Conservation (phyloP, 257 asterid genomes). For the Oldenlandia corymbosa region DNA sequence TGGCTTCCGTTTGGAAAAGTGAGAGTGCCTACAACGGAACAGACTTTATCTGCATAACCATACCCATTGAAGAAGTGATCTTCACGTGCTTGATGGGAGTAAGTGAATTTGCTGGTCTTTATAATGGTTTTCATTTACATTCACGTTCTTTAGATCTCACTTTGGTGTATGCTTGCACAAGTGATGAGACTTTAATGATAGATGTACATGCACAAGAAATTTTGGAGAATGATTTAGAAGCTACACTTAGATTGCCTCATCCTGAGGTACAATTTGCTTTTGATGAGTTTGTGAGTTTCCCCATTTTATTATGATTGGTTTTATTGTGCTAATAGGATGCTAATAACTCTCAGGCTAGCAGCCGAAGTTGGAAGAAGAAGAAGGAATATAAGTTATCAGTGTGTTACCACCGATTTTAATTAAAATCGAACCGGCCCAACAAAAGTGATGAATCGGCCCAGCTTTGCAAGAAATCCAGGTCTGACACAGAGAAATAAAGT, state of each 20-base stretch:
- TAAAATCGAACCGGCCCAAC: too few species aligned
- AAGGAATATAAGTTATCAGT: slow-evolving; percentile 66
- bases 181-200: slow-evolving; percentile 94
- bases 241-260: slow-evolving; percentile 90
- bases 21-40: too few species aligned
- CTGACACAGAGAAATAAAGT: too few species aligned
- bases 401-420: too few species aligned
- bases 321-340: slow-evolving; percentile 17
- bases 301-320: neutral
- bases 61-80: too few species aligned
- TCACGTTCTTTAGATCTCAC: slow-evolving; percentile 75
- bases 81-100: too few species aligned
- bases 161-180: slow-evolving; percentile 96
- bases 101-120: too few species aligned
- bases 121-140: slow-evolving; percentile 6
- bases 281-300: neutral
- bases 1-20: too few species aligned
- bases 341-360: slow-evolving; percentile 59
- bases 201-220: slow-evolving; percentile 91
- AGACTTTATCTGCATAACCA: too few species aligned
- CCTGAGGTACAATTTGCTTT: slow-evolving; percentile 54
- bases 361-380: slow-evolving; percentile 85
- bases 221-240: slow-evolving; percentile 81
- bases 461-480: too few species aligned
- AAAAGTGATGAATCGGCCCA: too few species aligned